Base-by-base conservation (phyloP, 176 grass and related monocot genomes). In the Avena atlantica region DNA sequence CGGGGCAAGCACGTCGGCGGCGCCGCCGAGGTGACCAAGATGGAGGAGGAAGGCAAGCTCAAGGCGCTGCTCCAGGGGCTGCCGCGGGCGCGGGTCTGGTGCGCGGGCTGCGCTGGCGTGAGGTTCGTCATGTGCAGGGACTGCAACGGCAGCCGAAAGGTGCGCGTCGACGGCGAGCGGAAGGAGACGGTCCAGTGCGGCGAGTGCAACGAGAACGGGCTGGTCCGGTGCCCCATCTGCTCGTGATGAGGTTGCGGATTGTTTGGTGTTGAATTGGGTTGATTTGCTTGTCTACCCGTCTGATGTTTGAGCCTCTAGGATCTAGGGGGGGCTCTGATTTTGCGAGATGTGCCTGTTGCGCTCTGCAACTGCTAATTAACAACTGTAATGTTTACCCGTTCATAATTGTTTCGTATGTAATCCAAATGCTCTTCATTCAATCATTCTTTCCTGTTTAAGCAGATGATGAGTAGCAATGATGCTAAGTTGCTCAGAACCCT, bases 111-210 rank as follows among this genome's bases (percentile, higher is more conserved):
- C 79, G 92, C 88, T 21, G 92, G 94, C 21, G 87, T 99, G 76
- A 90, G 97, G 21, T 99, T 99, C 85, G 92, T 96, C 71, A 90
- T 99, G 97, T 99, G 97, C 83, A 76, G 91, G 83, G 89, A 90
- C 73, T 99, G 97, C 89, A 96, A 91, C 83, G 97, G 97, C 77
- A 99, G 97, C 82, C 87, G 97, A 83, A 99, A 99, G 90, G 90
- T 99, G 89, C 88, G 72, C 59, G 59, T 99, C 72, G 92, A 93
- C 78, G 90, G 81, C 45, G 87, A 89, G 7, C 67, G 86, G 78
- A 93, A 87, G 86, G 91, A 87, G 87, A 94, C 80, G 19, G 61
- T 83, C 21, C 88, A 76, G 85, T 99, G 97, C 82, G 94, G 48
- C 13, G 89, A 81, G 50, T 98, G 96, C 86, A 98, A 98, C 89